Evolutionary conservation across 169 alveolate species (phyloP).

Genomic region (Cryptosporidium meleagridis): DNA sequence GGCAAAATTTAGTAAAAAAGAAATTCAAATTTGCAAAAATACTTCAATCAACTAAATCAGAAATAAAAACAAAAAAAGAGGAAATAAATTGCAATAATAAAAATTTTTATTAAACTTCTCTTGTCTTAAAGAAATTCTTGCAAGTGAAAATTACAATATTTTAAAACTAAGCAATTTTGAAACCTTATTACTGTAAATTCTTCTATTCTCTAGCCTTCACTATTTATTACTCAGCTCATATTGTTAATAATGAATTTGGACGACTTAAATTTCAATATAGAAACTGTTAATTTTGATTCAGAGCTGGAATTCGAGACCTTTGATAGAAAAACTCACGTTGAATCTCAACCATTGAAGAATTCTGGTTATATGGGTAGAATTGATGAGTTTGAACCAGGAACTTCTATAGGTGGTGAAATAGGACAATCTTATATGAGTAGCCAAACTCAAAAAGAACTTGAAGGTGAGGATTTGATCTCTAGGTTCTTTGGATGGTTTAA

Average conservation of each 20-base stretch:
- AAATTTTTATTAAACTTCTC: too few relatives aligned
- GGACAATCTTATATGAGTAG: background rate
- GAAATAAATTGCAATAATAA: background rate
- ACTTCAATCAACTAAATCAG: background rate
- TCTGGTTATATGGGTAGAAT: background rate
- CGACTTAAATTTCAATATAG: slow-evolving; percentile 65
- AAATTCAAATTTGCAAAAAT: too few relatives aligned
- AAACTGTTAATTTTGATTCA: slow-evolving; percentile 60
- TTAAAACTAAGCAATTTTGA: too few relatives aligned
- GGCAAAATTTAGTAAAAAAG: too few relatives aligned
- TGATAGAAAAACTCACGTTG: background rate
- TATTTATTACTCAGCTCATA: background rate
- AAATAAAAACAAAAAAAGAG: too few relatives aligned
- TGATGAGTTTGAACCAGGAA: background rate
- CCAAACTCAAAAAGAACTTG: background rate
- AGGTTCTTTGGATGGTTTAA: slow-evolving; percentile 26
- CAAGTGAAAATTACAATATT: background rate
- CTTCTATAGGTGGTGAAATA: slow-evolving; percentile 17
- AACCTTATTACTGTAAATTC: background rate
- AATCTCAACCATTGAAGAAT: slow-evolving; percentile 23
- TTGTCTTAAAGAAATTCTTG: background rate
- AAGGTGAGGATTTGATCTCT: background rate
- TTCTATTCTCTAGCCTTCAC: background rate
- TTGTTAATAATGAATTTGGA: background rate
- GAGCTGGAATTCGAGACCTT: slow-evolving; percentile 59